Evolutionary conservation across 768 basidiomycete species (phyloP).

Genomic region (Hygrophorus pudorinus): DNA sequence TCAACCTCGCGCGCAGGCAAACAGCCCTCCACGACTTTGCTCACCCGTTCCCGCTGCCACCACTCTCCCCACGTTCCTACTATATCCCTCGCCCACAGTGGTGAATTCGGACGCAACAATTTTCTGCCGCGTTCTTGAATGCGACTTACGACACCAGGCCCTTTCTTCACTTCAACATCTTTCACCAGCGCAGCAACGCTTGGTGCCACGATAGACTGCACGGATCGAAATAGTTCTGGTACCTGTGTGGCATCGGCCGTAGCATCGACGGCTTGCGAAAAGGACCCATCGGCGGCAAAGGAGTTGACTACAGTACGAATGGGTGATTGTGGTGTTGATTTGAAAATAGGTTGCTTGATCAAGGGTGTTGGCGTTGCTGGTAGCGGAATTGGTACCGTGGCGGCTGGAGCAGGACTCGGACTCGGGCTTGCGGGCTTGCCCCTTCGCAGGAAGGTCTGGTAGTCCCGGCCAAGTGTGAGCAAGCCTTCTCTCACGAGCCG

Average conservation of each 20-base stretch:
- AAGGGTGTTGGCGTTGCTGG: slow-evolving; percentile 28
- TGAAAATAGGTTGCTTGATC: slow-evolving; percentile 35
- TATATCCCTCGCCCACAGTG: slow-evolving; percentile 19
- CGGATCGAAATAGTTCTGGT: slow-evolving; percentile 28
- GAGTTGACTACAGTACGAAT: slow-evolving; percentile 42
- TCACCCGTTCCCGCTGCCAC: slow-evolving; percentile 49
- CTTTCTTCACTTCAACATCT: slow-evolving; percentile 1
- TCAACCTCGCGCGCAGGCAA: slow-evolving; percentile 57
- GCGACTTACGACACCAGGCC: slow-evolving; percentile 1
- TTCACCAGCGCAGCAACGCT: background rate
- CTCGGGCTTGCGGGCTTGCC: slow-evolving; percentile 31
- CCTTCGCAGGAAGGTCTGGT: slow-evolving; percentile 52
- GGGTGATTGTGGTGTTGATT: slow-evolving; percentile 34
- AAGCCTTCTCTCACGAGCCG: slow-evolving; percentile 49
- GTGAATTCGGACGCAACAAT: slow-evolving; percentile 9
- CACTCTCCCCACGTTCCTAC: slow-evolving; percentile 26
- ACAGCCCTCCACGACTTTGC: slow-evolving; percentile 41
- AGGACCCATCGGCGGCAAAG: slow-evolving; percentile 49
- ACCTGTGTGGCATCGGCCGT: slow-evolving; percentile 33
- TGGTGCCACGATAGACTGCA: background rate
- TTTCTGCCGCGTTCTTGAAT: background rate
- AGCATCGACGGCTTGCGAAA: slow-evolving; percentile 37
- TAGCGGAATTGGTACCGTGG: slow-evolving; percentile 15
- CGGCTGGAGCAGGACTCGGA: slow-evolving; percentile 9
- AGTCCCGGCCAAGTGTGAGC: slow-evolving; percentile 55